These are phyloP conservation scores for Rutstroemia sp. DNA, from an alignment of 2,329 filamentous ascomycete species.

Conservation along the genomic window DNA sequence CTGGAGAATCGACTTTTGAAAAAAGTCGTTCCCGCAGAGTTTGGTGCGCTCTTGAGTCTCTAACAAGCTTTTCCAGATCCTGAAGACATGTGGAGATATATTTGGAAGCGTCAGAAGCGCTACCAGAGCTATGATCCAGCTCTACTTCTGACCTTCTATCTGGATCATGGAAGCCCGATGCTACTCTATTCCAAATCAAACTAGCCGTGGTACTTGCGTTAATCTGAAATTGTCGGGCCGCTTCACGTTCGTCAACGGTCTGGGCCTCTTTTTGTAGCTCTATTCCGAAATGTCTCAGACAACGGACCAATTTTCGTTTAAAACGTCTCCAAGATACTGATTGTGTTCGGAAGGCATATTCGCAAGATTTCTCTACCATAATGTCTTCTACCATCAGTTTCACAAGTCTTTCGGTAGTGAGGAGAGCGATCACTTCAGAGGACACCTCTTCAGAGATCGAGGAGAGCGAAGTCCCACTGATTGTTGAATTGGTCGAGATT, in stretches of 20 bases:
- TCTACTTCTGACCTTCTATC: not conserved
- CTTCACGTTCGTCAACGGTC: conserved; percentile 7
- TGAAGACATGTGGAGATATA: too few species aligned
- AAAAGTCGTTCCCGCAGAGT: too few species aligned
- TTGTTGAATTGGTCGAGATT: conserved; percentile 7
- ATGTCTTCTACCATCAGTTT: conserved; percentile 9
- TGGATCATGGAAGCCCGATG: not conserved
- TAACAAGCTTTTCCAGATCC: too few species aligned
- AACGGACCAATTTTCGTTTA: conserved; percentile 11
- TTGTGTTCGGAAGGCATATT: not conserved
- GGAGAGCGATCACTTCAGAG: conserved; percentile 4
- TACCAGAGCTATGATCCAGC: not conserved
- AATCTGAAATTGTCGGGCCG: conserved; percentile 10
- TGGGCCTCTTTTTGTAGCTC: conserved; percentile 10
- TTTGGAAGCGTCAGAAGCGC: too few species aligned
- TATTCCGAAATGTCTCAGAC: conserved; percentile 10
- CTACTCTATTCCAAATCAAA: conserved; percentile 11
- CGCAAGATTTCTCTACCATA: conserved; percentile 2
- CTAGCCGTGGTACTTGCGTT: conserved; percentile 14
- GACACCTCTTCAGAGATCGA: conserved; percentile 8
- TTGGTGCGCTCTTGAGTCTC: too few species aligned
- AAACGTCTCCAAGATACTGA: conserved; percentile 8
- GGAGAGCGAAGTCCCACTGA: conserved; percentile 11
- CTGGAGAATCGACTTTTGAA: too few species aligned
- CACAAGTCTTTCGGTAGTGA: conserved; percentile 11